Percentiles rank a stretch among this genome's conserved stretches.
These are phyloP conservation scores for Thielaviopsis ethacetica DNA, from an alignment of 2,329 filamentous ascomycete genomes.

Conservation along the genomic window DNA sequence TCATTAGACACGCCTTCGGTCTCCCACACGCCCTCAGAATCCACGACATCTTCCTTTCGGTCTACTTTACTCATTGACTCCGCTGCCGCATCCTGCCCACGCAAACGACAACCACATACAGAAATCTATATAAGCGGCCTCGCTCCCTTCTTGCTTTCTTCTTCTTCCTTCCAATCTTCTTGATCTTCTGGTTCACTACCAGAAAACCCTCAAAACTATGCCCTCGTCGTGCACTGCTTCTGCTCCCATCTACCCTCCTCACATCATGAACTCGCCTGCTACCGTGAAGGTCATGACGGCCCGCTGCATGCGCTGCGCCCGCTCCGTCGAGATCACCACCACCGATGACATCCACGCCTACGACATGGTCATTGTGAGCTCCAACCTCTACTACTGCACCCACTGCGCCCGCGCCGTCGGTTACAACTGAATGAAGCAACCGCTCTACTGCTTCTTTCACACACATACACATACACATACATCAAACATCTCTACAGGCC, in stretches of 20 bases:
- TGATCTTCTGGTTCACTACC: not conserved
- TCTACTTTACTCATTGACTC: no score
- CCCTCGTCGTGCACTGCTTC: slow-evolving; percentile 24
- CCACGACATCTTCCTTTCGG: no score
- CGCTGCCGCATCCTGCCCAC: no score
- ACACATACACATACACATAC: not conserved
- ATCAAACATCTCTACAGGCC: not conserved
- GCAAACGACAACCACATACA: no score
- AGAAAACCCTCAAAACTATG: slow-evolving; percentile 23
- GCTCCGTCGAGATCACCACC: slow-evolving; percentile 42
- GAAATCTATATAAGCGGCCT: not conserved
- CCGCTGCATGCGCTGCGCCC: slow-evolving; percentile 46
- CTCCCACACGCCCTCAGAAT: not conserved
- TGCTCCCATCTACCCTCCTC: slow-evolving; percentile 19
- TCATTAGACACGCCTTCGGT: not conserved
- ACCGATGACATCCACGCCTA: slow-evolving; percentile 40
- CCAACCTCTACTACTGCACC: slow-evolving; percentile 46
- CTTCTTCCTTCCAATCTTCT: not conserved
- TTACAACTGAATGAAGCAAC: slow-evolving; percentile 33
- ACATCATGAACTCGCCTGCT: slow-evolving; percentile 34
- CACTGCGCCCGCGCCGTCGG: slow-evolving; percentile 47
- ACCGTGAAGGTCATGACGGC: slow-evolving; percentile 41
- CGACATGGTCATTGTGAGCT: slow-evolving; percentile 50
- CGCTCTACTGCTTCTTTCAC: not conserved
- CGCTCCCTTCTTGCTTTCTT: not conserved